These are phyloP conservation scores for Begonia masoniana DNA, from an alignment of 306 rosid species.

Conservation along the genomic window DNA sequence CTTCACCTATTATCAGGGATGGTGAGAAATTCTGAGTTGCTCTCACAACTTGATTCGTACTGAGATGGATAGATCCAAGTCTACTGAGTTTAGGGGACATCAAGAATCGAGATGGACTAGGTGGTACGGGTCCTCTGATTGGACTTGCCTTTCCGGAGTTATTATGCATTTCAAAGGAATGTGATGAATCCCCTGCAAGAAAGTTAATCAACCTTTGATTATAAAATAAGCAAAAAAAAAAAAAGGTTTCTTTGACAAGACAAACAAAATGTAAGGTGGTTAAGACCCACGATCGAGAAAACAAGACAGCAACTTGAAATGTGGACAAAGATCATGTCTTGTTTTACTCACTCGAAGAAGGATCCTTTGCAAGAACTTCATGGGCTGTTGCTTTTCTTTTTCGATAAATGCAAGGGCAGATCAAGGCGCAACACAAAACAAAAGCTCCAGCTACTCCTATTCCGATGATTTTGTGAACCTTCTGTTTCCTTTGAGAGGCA, in stretches of 20 bases:
- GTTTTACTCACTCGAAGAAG: constrained; percentile 53
- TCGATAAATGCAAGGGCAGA: constrained; percentile 68
- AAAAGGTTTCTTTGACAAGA: too few relatives aligned
- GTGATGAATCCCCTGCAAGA: constrained; percentile 47
- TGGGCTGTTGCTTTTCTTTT: constrained; percentile 38
- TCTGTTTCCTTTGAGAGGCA: not conserved
- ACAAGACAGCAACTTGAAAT: too few relatives aligned
- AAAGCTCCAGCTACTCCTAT: constrained; percentile 45
- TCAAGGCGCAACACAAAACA: constrained; percentile 47
- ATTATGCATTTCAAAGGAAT: constrained; percentile 39
- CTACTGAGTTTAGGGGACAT: constrained; percentile 63
- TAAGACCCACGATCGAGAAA: too few relatives aligned
- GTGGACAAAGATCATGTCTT: not conserved
- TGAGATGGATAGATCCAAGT: constrained; percentile 66
- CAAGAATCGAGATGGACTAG: constrained; percentile 73
- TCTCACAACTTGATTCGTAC: constrained; percentile 47
- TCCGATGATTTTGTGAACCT: constrained; percentile 18
- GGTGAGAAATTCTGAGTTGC: constrained; percentile 85
- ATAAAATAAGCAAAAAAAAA: too few relatives aligned
- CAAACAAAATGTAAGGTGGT: too few relatives aligned
- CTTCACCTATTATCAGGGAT: constrained; percentile 63
- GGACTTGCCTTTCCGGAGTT: constrained; percentile 68
- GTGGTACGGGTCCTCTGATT: constrained; percentile 65
- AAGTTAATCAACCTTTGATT: constrained; percentile 2
- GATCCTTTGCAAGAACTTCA: constrained; percentile 37